Evolutionary conservation across 2,329 filamentous ascomycete species (phyloP).

Genomic region (Juglanconis oblonga): DNA sequence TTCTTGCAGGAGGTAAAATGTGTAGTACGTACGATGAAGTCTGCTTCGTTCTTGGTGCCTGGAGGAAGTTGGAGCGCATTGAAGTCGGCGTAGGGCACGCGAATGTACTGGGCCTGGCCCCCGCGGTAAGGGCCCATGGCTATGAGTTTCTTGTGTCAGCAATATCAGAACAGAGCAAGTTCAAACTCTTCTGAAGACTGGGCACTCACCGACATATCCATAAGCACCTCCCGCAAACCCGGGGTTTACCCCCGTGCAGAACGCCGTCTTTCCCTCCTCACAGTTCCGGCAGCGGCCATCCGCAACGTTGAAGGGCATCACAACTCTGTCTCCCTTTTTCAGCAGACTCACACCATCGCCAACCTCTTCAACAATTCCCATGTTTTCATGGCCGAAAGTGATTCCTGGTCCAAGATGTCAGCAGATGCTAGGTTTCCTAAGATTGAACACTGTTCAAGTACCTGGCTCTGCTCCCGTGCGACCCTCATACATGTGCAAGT

Average conservation of each 20-base stretch:
- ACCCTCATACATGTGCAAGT: conserved; percentile 33
- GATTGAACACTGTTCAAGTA: conserved; percentile 19
- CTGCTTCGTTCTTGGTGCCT: conserved; percentile 59
- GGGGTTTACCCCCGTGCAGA: conserved; percentile 55
- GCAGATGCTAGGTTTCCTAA: background rate
- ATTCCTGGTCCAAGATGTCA: background rate
- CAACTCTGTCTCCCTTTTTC: conserved; percentile 61
- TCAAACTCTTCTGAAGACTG: background rate
- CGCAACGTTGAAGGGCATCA: conserved; percentile 64
- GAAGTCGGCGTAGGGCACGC: conserved; percentile 66
- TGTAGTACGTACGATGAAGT: conserved; percentile 42
- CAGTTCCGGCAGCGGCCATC: conserved; percentile 63
- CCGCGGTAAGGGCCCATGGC: conserved; percentile 52
- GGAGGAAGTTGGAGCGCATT: conserved; percentile 60
- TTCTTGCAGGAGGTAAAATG: conserved; percentile 18
- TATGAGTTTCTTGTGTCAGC: conserved; percentile 25
- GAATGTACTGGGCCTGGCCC: conserved; percentile 57
- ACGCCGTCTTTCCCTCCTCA: conserved; percentile 62
- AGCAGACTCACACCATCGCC: conserved; percentile 58
- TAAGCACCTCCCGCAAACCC: conserved; percentile 35
- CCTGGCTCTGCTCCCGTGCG: conserved; percentile 17
- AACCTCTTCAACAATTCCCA: conserved; percentile 54
- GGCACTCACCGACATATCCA: conserved; percentile 19
- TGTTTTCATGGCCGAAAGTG: conserved; percentile 52
- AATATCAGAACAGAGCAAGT: conserved; percentile 28